These are phyloP conservation scores for Centaurea solstitialis DNA, from an alignment of 129 eudicot species.

Conservation along the genomic window DNA sequence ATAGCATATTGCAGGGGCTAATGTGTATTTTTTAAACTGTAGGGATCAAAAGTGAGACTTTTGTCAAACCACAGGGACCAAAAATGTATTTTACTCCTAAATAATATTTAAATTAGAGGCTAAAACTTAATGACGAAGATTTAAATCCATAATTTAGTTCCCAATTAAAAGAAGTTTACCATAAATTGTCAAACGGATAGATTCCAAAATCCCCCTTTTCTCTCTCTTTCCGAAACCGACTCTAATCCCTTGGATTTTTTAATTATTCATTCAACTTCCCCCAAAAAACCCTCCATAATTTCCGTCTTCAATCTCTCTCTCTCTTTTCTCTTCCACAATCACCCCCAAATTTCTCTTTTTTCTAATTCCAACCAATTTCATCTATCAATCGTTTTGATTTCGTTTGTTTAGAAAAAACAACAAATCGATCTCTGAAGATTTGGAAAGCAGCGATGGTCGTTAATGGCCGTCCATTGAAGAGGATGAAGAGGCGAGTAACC, in stretches of 20 bases:
- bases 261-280: not conserved
- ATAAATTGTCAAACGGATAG: slow-evolving; percentile 19
- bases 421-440: slow-evolving; percentile 13
- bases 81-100: too few relatives aligned
- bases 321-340: not conserved
- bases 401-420: too few relatives aligned
- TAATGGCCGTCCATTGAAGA: slow-evolving; percentile 68
- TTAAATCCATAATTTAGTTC: not conserved
- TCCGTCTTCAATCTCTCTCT: not conserved
- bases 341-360: not conserved
- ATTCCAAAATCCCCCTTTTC: slow-evolving; percentile 17
- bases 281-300: slow-evolving; percentile 2
- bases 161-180: not conserved
- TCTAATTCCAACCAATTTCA: not conserved
- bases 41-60: too few relatives aligned
- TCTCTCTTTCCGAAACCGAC: slow-evolving; percentile 25
- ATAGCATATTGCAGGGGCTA: too few relatives aligned
- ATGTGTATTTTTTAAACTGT: too few relatives aligned
- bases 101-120: not conserved
- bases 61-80: too few relatives aligned
- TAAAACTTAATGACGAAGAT: not conserved
- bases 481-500: slow-evolving; percentile 89
- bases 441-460: slow-evolving; percentile 55
- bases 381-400: too few relatives aligned
- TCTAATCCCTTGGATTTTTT: slow-evolving; percentile 9